A percentile compares a stretch with the other conserved stretches of the same genome.
Evolutionary conservation across 345 rosid genomes (phyloP).

Genomic region (Citrus glauca): DNA sequence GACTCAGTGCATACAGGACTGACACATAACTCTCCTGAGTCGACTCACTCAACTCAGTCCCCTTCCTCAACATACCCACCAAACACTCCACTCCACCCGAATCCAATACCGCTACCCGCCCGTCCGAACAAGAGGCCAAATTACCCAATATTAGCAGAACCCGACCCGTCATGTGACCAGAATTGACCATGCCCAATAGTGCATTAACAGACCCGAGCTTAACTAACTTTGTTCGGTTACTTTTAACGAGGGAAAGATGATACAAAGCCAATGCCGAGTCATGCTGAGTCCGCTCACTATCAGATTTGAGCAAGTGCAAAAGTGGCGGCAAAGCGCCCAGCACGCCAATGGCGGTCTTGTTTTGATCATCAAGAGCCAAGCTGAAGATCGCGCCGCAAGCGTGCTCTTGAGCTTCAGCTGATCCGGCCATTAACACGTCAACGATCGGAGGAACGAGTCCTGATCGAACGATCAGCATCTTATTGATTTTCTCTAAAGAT

Average conservation of each 20-base stretch:
- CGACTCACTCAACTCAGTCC: slow-evolving; percentile 38
- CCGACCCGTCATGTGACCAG: slow-evolving; percentile 48
- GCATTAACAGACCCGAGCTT: slow-evolving; percentile 58
- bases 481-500: slow-evolving; percentile 64
- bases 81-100: slow-evolving; percentile 76
- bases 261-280: slow-evolving; percentile 87
- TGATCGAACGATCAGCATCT: slow-evolving; percentile 76
- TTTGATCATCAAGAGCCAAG: slow-evolving; percentile 69
- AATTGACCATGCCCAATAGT: slow-evolving; percentile 50
- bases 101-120: slow-evolving; percentile 64
- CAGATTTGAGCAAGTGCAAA: slow-evolving; percentile 52
- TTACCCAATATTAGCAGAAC: slow-evolving; percentile 53
- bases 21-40: slow-evolving; percentile 56
- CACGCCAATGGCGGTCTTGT: slow-evolving; percentile 83
- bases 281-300: slow-evolving; percentile 54
- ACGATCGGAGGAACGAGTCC: slow-evolving; percentile 72
- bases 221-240: slow-evolving; percentile 60
- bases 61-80: slow-evolving; percentile 39
- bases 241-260: slow-evolving; percentile 68
- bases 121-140: slow-evolving; percentile 48
- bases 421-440: slow-evolving; percentile 68
- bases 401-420: slow-evolving; percentile 72
- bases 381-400: slow-evolving; percentile 79
- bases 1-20: slow-evolving; percentile 58
- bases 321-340: slow-evolving; percentile 82